Conservation (phyloP, 495 filamentous ascomycete genomes). For the Chaetomium fimeti region DNA sequence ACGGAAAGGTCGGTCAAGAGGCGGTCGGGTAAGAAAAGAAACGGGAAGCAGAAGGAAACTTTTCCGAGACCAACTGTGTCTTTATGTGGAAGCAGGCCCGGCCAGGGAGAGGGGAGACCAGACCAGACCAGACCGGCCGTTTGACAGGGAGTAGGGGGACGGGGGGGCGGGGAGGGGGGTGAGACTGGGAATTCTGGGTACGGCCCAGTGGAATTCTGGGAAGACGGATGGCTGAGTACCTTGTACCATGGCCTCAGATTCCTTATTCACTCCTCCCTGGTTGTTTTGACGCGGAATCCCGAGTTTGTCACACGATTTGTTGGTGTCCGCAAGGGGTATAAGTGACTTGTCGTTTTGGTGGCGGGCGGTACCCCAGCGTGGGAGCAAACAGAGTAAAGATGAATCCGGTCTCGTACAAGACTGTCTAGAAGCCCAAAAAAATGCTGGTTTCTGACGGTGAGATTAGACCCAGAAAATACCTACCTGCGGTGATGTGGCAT, state of each 20-base stretch:
- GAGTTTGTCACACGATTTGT: conserved; percentile 14
- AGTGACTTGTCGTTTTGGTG: conserved; percentile 2
- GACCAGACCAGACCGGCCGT: conserved; percentile 16
- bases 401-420: not conserved
- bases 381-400: conserved; percentile 8
- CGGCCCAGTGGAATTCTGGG: conserved; percentile 29
- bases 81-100: conserved; percentile 24
- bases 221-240: conserved; percentile 21
- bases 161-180: conserved; percentile 9
- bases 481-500: conserved; percentile 13
- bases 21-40: conserved; percentile 21
- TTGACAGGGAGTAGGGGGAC: conserved; percentile 17
- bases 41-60: conserved; percentile 15
- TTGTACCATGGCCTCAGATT: conserved; percentile 17
- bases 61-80: conserved; percentile 21
- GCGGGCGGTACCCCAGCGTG: not conserved
- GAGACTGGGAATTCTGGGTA: conserved; percentile 22
- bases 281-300: conserved; percentile 7
- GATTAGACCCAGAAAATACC: not conserved
- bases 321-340: conserved; percentile 11
- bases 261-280: conserved; percentile 8
- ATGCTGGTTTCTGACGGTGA: conserved; percentile 4
- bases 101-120: conserved; percentile 22
- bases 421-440: not conserved
- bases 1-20: conserved; percentile 13